Conservation (phyloP, 805 yeast genomes). For the Saccharomycopsis malanga region DNA sequence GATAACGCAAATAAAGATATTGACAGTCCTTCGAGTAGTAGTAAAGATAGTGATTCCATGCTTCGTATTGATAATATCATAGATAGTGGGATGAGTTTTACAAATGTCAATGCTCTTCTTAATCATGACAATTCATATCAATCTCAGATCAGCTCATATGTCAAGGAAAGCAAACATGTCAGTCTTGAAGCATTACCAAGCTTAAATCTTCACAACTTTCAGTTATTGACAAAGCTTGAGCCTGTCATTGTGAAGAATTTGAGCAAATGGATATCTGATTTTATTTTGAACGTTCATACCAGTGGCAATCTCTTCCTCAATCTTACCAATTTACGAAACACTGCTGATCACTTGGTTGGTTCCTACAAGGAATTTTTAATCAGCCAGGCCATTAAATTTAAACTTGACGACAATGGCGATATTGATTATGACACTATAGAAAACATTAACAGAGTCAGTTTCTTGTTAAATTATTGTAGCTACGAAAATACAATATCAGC, state of each 20-base stretch:
- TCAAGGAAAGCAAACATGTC: neutral
- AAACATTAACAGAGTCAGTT: neutral
- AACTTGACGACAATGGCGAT: neutral
- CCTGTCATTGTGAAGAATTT: conserved; percentile 15
- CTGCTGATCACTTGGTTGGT: neutral
- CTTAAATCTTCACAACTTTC: conserved; percentile 11
- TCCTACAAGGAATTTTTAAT: conserved; percentile 9
- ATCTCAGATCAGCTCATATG: neutral
- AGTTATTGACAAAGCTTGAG: conserved; percentile 9
- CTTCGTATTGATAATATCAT: conserved; percentile 1
- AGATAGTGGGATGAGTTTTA: neutral
- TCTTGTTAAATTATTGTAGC: conserved; percentile 8
- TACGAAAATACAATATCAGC: neutral
- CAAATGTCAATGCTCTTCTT: neutral
- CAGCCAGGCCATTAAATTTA: neutral
- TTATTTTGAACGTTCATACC: conserved; percentile 20
- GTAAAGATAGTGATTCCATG: neutral
- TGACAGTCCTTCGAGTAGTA: neutral
- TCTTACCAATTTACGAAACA: conserved; percentile 8
- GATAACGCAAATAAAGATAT: neutral
- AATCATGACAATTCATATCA: neutral
- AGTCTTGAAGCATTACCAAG: conserved; percentile 4
- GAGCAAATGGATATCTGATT: conserved; percentile 13
- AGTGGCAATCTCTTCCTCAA: conserved; percentile 20
- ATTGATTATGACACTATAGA: neutral